Evolutionary conservation across 2,329 filamentous ascomycete genomes (phyloP).

Genomic region (Ophiostoma ips): DNA sequence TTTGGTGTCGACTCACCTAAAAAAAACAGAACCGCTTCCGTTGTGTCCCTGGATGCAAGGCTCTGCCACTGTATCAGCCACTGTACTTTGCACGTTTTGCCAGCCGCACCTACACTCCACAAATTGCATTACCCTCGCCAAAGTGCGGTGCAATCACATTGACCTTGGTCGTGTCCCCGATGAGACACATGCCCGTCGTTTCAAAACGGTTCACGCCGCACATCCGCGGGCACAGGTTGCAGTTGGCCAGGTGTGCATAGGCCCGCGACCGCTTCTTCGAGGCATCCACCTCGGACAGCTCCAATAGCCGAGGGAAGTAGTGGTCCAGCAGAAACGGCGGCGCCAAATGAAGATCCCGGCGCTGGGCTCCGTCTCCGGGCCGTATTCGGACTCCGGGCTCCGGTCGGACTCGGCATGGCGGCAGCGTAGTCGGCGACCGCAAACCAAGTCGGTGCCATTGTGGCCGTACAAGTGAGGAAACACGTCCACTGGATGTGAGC

Average conservation of each 20-base stretch:
- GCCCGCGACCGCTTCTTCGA: constrained; percentile 60
- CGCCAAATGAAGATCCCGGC: constrained; percentile 34
- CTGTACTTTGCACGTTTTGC: no score
- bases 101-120: neutral
- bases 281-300: constrained; percentile 52
- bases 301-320: constrained; percentile 60
- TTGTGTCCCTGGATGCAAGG: constrained; percentile 73
- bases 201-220: constrained; percentile 75
- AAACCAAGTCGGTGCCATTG: neutral
- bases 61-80: constrained; percentile 30
- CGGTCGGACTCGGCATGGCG: neutral
- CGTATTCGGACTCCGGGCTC: neutral
- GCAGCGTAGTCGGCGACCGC: neutral
- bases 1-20: no score
- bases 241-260: constrained; percentile 62
- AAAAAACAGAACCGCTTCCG: constrained; percentile 70
- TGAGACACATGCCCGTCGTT: constrained; percentile 62
- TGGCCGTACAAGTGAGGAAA: neutral
- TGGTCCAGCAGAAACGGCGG: constrained; percentile 58
- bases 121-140: constrained; percentile 44
- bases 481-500: neutral
- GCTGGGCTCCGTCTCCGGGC: neutral
- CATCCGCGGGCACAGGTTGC: constrained; percentile 65
- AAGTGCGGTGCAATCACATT: constrained; percentile 79
- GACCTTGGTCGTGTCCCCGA: constrained; percentile 63